A percentile compares a stretch with the other conserved stretches of the same genome.
phyloP scores from a whole-genome alignment of 768 basidiomycete species.

The Coprinopsis cinerea region DNA sequence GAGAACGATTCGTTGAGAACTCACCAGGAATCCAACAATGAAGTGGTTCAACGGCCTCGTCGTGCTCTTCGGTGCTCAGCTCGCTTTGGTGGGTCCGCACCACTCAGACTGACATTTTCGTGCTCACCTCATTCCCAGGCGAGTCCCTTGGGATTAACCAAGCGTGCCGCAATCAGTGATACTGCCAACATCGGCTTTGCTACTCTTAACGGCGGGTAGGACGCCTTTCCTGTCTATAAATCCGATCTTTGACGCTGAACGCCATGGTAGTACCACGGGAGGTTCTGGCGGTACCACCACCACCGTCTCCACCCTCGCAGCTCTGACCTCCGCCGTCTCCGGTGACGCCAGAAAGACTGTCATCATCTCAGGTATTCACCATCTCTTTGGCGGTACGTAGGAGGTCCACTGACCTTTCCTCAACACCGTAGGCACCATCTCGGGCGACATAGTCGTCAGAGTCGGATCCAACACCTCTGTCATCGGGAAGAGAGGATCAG shows the following conservation, averaged over 20 bases:
- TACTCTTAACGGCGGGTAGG: conserved; percentile 31
- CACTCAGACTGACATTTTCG: neutral
- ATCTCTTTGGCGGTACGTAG: neutral
- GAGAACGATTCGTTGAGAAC: no score
- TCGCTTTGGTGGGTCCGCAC: neutral
- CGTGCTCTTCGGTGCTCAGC: neutral
- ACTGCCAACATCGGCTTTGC: conserved; percentile 36
- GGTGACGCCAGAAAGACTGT: conserved; percentile 39
- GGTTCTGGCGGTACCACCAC: conserved; percentile 38
- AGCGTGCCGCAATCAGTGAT: conserved; percentile 32
- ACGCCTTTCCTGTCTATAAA: neutral
- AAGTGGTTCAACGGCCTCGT: neutral
- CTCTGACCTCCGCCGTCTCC: conserved; percentile 34
- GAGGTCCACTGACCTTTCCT: neutral
- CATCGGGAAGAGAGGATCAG: conserved; percentile 33
- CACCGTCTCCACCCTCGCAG: conserved; percentile 37
- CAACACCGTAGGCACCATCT: conserved; percentile 30
- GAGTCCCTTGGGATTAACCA: conserved; percentile 16
- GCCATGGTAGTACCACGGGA: conserved; percentile 31
- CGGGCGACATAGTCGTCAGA: conserved; percentile 36
- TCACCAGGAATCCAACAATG: no score
- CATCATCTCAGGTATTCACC: conserved; percentile 32
- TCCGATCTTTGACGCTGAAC: neutral
- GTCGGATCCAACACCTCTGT: conserved; percentile 41
- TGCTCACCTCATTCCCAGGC: conserved; percentile 7